Evolutionary conservation across 1,284 basidiomycete species (phyloP).

Genomic region (Golubevia sp.): DNA sequence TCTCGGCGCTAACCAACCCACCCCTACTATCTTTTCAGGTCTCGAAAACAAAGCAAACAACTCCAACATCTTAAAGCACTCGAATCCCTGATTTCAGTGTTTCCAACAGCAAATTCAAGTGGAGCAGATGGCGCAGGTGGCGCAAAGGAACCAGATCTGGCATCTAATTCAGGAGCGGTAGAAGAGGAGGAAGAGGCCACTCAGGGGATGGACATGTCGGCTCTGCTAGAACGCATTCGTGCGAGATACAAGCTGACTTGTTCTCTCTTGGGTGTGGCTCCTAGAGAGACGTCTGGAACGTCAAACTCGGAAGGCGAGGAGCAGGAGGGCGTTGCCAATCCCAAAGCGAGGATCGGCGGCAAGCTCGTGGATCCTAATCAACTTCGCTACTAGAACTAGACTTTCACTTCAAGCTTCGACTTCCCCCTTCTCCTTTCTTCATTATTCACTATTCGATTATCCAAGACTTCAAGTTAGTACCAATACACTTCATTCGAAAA

Average conservation of each 20-base stretch:
- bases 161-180: constrained; percentile 4
- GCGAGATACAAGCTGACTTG: constrained; percentile 86
- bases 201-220: constrained; percentile 73
- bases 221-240: constrained; percentile 79
- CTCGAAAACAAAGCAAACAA: constrained; percentile 63
- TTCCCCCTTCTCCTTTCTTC: neutral
- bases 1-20: too few relatives aligned
- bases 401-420: too few relatives aligned
- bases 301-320: neutral
- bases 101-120: constrained; percentile 76
- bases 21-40: neutral
- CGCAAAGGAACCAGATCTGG: constrained; percentile 6
- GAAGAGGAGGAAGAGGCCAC: constrained; percentile 59
- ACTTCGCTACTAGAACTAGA: constrained; percentile 19
- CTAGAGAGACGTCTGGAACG: constrained; percentile 55
- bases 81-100: constrained; percentile 71
- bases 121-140: constrained; percentile 17
- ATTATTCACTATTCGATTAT: neutral
- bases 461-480: too few relatives aligned
- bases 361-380: constrained; percentile 31
- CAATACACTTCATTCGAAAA: neutral
- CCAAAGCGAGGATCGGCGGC: constrained; percentile 17
- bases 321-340: neutral
- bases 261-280: constrained; percentile 76
- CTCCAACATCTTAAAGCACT: constrained; percentile 72